Base-by-base conservation (phyloP, 768 basidiomycete genomes). In the Pleurotus tuoliensis region DNA sequence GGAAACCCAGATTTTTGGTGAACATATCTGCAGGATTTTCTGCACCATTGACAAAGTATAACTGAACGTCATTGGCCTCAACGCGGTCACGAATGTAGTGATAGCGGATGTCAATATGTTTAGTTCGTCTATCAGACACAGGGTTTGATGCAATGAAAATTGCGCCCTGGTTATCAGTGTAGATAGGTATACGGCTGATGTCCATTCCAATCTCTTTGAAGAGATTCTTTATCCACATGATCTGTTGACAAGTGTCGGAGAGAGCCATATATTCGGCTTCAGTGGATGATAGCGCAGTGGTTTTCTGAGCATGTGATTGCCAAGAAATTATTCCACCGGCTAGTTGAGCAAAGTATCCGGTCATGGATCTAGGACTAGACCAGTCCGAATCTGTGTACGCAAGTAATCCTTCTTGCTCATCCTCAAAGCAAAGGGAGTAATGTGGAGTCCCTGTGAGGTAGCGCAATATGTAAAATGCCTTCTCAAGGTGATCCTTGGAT, bases 241-340 rank as follows among this genome's bases (percentile, higher is more conserved):
- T n/a, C n/a, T n/a, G n/a, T n/a, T n/a, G n/a, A n/a, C n/a, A 27
- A 27, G 3, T 27, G 3, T 27, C 6, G 25, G 25, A 50, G 2
- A 61, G 45, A n/a, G 70, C 67, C 47, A 71, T 62, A 59, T 73
- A 69, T 59, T 75, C 71, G 22, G 69, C 65, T 56, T 72, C 67
- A 11, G 61, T 61, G 11, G 66, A 68, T 3, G 71, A 73, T 6
- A n/a, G 61, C 4, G 70, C 63, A n/a, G 69, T 62, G 22, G 65
- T 65, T 3, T 59, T 51, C 58, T 76, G 75, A 34, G 65, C 64
- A 53, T 68, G 68, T 4, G 69, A 66, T 12, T 55, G 59, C 70
- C 74, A 76, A 20, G 66, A 62, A 9, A 75, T 60, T 1, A 62
- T 46, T 2, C 71, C 65, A 11, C 66, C 63, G 34, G 57, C 62